Evolutionary conservation across 2,329 filamentous ascomycete genomes (phyloP).

Genomic region (Dryadomyces sulphureus): DNA sequence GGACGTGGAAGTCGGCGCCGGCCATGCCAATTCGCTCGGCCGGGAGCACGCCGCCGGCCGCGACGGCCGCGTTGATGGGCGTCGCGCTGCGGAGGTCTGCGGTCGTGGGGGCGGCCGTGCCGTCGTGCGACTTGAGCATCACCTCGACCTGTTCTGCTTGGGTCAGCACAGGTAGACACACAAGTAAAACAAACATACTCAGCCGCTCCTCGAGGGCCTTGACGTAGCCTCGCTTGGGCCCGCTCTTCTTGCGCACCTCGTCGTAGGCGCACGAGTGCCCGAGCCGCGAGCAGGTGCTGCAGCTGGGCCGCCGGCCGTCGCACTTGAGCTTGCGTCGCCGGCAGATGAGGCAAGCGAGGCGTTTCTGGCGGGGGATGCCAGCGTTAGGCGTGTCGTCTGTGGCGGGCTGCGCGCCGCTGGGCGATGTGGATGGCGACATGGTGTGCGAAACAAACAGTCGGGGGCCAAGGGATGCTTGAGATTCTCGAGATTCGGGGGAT

Average conservation of each 20-base stretch:
- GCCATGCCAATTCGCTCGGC: not conserved
- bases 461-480: no score
- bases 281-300: slow-evolving; percentile 75
- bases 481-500: no score
- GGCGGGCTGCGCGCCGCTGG: not conserved
- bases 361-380: slow-evolving; percentile 65
- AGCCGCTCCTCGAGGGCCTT: slow-evolving; percentile 86
- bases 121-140: slow-evolving; percentile 66
- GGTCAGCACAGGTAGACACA: slow-evolving; percentile 2
- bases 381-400: slow-evolving; percentile 25
- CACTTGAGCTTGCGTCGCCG: slow-evolving; percentile 84
- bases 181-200: slow-evolving; percentile 41
- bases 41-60: not conserved
- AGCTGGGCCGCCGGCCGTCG: slow-evolving; percentile 71
- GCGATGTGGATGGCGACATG: not conserved
- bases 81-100: not conserved
- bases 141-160: slow-evolving; percentile 77
- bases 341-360: slow-evolving; percentile 89
- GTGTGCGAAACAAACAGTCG: not conserved
- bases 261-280: slow-evolving; percentile 83
- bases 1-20: slow-evolving; percentile 23
- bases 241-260: slow-evolving; percentile 85
- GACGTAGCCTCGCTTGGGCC: slow-evolving; percentile 86
- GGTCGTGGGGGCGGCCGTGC: not conserved
- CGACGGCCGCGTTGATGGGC: not conserved